Conservation (phyloP, 2,329 filamentous ascomycete genomes). For the Parastagonospora nodorum region DNA sequence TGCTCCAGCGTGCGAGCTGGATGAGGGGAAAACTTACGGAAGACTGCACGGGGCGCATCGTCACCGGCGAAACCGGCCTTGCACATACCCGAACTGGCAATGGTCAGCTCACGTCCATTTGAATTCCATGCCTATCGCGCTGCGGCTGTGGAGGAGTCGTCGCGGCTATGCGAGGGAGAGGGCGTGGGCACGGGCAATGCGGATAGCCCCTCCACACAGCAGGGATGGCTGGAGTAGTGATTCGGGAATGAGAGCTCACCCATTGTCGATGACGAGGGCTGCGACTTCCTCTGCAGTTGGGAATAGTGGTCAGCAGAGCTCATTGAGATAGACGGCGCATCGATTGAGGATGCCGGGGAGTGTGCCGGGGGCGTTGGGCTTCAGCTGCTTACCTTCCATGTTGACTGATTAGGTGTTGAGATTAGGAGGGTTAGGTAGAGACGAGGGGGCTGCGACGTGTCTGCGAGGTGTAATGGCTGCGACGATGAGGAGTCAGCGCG, state of each 20-base stretch:
- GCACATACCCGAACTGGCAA: conserved; percentile 97
- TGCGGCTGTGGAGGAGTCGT: conserved; percentile 25
- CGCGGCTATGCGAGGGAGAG: conserved; percentile 27
- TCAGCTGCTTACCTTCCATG: conserved; percentile 70
- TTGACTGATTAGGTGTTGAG: conserved; percentile 52
- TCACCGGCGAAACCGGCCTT: conserved; percentile 99
- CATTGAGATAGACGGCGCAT: conserved; percentile 34
- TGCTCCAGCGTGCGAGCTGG: conserved; percentile 9
- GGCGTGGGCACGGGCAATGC: conserved; percentile 31
- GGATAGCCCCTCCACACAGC: conserved; percentile 46
- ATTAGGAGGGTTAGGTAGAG: conserved; percentile 41
- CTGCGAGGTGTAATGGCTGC: conserved; percentile 42
- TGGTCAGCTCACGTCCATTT: conserved; percentile 44
- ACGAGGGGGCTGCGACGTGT: conserved; percentile 40
- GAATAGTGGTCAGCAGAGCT: conserved; percentile 42
- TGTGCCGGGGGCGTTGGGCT: conserved; percentile 21
- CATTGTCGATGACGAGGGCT: conserved; percentile 99
- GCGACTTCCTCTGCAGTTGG: conserved; percentile 90
- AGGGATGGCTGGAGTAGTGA: conserved; percentile 42
- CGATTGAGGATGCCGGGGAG: conserved; percentile 19
- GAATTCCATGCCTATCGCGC: conserved; percentile 22
- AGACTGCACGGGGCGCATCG: conserved; percentile 99
- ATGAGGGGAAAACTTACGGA: conserved; percentile 77
- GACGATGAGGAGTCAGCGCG: conserved; percentile 36
- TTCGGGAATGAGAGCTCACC: conserved; percentile 71